Base-by-base conservation (phyloP, 495 filamentous ascomycete genomes). In the Penicillium silybi region DNA sequence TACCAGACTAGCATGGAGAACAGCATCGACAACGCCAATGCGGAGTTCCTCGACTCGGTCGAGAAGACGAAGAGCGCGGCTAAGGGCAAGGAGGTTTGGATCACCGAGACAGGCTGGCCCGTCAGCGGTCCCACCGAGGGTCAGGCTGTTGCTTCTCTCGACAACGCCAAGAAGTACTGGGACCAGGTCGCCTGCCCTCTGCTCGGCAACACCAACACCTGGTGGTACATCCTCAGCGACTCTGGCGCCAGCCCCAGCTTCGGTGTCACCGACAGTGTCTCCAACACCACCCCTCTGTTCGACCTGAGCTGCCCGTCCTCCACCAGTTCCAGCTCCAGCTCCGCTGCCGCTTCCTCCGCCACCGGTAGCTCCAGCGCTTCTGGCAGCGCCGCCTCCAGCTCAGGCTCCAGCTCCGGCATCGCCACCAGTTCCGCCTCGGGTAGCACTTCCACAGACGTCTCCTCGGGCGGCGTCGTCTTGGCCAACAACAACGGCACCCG, bases 81-180 rank as follows among this genome's bases (percentile, higher is more conserved):
- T 46, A 70, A 73, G 18, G 80, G 77, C 52, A 92, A 90, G 79
- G 74, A 79, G 13, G 81, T 96, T 61, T 92, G 91, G 86, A 78
- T 96, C 54, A 96, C 90, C 19, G 91, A 96, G 79, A 95, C 90
- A 22, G 92, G 91, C 54, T 92, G 85, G 79, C 91, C 91, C 49
- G 83, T 88, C 20, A 82, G 72, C 53, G 91, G 90, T 26, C 64
- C 73, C 32, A 74, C 69, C 15, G 67, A 79, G 53, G 82, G 80
- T 51, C 63, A 81, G 34, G 89, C 85, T 46, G 71, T 85, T 7
- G 78, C 92, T 19, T 81, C 72, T 17, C 44, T 67, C 22, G 73
- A 70, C n/a, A 95, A 93, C 64, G 87, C 90, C 25, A 78, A 87
- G 76, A 77, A 65, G 22, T 96, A 83, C 74, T 96, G 89, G 88